A percentile compares a stretch with the other conserved stretches of the same genome.
phyloP scores from a whole-genome alignment of 768 basidiomycete species.

The Thelephora ganbajun region DNA sequence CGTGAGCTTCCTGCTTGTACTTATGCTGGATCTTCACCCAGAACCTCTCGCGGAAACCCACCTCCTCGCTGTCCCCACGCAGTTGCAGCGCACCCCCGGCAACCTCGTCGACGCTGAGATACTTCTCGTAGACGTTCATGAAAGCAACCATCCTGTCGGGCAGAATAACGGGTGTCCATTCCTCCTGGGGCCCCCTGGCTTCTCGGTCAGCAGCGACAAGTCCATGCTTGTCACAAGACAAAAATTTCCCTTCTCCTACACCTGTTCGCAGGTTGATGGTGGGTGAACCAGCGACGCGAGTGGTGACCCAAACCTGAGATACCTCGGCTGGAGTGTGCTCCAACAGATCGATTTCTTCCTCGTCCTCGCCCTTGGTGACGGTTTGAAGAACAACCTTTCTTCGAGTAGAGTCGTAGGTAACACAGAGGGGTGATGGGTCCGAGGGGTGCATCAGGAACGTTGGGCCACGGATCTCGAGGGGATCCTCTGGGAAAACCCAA shows the following conservation, averaged over 20 bases:
- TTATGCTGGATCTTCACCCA: constrained; percentile 84
- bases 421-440: constrained; percentile 59
- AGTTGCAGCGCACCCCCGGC: constrained; percentile 71
- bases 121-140: constrained; percentile 83
- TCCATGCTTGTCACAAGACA: constrained; percentile 80
- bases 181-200: constrained; percentile 86
- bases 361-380: constrained; percentile 37
- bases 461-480: constrained; percentile 73
- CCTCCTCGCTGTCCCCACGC: constrained; percentile 73
- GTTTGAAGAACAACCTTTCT: constrained; percentile 53
- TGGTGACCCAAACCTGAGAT: constrained; percentile 84
- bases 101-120: constrained; percentile 72
- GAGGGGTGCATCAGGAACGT: constrained; percentile 77
- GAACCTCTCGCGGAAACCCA: constrained; percentile 78
- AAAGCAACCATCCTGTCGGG: constrained; percentile 82
- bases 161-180: constrained; percentile 78
- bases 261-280: constrained; percentile 82
- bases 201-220: constrained; percentile 76
- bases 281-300: constrained; percentile 69
- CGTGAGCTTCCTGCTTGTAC: constrained; percentile 71
- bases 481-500: constrained; percentile 65
- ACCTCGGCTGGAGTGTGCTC: constrained; percentile 70
- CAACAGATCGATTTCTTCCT: constrained; percentile 31
- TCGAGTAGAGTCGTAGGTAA: constrained; percentile 70
- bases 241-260: constrained; percentile 79